Evolutionary conservation across 768 basidiomycete genomes (phyloP).

Genomic region (Lenzites betulinus): DNA sequence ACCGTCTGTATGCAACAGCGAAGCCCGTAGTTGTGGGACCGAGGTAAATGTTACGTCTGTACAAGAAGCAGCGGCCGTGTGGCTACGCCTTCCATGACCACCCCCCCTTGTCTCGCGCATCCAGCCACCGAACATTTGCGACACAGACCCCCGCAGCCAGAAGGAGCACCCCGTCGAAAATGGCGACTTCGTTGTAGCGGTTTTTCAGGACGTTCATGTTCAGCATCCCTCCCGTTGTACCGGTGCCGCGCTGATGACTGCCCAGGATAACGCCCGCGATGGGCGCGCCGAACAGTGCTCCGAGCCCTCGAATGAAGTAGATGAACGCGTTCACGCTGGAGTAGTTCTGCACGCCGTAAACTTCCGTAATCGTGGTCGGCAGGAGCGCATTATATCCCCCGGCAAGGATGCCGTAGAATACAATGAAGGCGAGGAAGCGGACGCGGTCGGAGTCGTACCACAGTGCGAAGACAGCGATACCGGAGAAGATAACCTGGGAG

Average conservation of each 20-base stretch:
- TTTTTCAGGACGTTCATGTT: conserved; percentile 23
- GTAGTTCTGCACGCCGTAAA: conserved; percentile 47
- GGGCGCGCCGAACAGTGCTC: conserved; percentile 44
- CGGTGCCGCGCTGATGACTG: conserved; percentile 27
- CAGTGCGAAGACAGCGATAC: conserved; percentile 41
- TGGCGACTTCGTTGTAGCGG: conserved; percentile 41
- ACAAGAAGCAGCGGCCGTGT: background rate
- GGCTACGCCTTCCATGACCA: conserved; percentile 44
- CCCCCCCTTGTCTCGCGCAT: conserved; percentile 41
- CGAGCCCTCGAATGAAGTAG: conserved; percentile 46
- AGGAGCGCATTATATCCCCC: conserved; percentile 49
- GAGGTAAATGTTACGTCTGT: conserved; percentile 11
- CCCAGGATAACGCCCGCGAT: conserved; percentile 45
- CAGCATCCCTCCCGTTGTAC: background rate
- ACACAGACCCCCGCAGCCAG: conserved; percentile 41
- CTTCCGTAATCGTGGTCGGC: conserved; percentile 45
- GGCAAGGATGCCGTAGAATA: conserved; percentile 45
- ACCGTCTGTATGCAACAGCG: background rate
- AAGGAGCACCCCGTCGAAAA: conserved; percentile 41
- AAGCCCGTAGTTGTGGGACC: background rate
- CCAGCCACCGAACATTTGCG: conserved; percentile 44
- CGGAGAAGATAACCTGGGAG: conserved; percentile 41
- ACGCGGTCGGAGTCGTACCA: conserved; percentile 42
- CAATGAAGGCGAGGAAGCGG: conserved; percentile 43
- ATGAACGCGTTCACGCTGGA: conserved; percentile 43